Base-by-base conservation (phyloP, 1,284 basidiomycete species). In the Melampsora americana region DNA sequence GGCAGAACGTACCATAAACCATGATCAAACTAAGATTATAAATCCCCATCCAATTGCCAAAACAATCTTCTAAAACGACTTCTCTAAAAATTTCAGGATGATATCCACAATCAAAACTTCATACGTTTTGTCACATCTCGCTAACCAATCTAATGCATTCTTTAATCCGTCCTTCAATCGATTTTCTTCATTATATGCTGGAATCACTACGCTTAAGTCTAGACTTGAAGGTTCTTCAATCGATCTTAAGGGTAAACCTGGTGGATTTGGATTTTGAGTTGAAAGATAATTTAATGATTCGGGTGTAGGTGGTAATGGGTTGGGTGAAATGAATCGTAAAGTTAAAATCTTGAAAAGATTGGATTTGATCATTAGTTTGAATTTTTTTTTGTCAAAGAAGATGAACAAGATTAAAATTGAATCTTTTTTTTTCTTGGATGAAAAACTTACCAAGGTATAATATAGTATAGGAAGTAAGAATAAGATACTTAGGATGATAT, bases 1-100 rank as follows among this genome's bases (percentile, higher is more conserved):
- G 14, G 86, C 88, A 59, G 79, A n/a, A n/a, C n/a, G n/a, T n/a
- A 92, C 92, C 88, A 83, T 97, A 97, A 9, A 91, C 95, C 93
- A 98, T 96, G 82, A 90, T 90, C 84, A 95, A 86, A 81, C 91
- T 93, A 82, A 94, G 84, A 83, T 98, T 98, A 84, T 95, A 98
- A 48, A 92, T 87, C 6, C 87, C 87, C 84, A 98, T 98, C 94
- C 95, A 99, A 83, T 95, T 95, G 44, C 87, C 86, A 81, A 98
- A 99, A 0, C 95, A 92, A 82, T 98, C 95, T 66, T 89, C 87
- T 14, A 95, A 88, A 0, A 94, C 93, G 35, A 69, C 89, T 35
- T 35, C 35, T 35, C 35, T 35, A 35, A 35, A 35, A 88, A 82
- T 87, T 83, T 68, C 88, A 53, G 50, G 77, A 56, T 78, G 78